Percentiles rank a stretch among this genome's conserved stretches.
phyloP scores from a whole-genome alignment of 108 stramenopile genomes.

The Nitzschia sp. region DNA sequence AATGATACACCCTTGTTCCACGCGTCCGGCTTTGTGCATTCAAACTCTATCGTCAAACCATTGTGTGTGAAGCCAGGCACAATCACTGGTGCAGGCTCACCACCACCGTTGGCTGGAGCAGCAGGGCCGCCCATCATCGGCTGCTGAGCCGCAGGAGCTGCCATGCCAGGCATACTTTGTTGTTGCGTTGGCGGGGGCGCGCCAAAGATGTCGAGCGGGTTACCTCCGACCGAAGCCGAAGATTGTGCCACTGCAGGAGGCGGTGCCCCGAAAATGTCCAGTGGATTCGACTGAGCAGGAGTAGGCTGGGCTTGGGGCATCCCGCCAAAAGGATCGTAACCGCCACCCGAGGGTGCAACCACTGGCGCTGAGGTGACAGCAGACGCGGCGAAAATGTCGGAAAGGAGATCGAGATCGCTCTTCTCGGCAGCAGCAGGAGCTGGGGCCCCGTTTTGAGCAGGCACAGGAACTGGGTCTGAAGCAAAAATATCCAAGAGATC shows the following conservation, averaged over 20 bases:
- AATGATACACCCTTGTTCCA: conserved; percentile 79
- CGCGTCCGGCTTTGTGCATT: conserved; percentile 81
- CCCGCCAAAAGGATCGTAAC: conserved; percentile 39
- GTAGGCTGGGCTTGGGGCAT: conserved; percentile 15
- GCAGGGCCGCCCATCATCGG: conserved; percentile 9
- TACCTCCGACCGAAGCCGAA: conserved; percentile 25
- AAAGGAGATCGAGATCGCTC: conserved; percentile 86
- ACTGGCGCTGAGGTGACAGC: conserved; percentile 40
- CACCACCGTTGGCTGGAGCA: conserved; percentile 18
- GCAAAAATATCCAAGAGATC: conserved; percentile 95
- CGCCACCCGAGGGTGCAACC: conserved; percentile 35
- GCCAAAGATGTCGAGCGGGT: conserved; percentile 61
- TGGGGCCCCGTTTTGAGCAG: conserved; percentile 45
- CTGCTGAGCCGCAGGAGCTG: conserved; percentile 27
- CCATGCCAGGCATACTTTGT: conserved; percentile 26
- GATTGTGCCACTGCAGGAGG: conserved; percentile 28
- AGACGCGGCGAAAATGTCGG: conserved; percentile 87
- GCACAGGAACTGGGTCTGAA: conserved; percentile 42
- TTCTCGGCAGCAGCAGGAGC: conserved; percentile 33
- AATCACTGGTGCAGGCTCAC: conserved; percentile 42
- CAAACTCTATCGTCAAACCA: conserved; percentile 83
- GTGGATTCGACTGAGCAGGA: conserved; percentile 41
- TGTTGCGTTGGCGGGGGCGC: conserved; percentile 21
- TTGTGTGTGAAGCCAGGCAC: conserved; percentile 73
- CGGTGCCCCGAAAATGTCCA: conserved; percentile 66